Conservation (phyloP, 2,329 filamentous ascomycete species). For the Pyrenophora tritici-repentis region DNA sequence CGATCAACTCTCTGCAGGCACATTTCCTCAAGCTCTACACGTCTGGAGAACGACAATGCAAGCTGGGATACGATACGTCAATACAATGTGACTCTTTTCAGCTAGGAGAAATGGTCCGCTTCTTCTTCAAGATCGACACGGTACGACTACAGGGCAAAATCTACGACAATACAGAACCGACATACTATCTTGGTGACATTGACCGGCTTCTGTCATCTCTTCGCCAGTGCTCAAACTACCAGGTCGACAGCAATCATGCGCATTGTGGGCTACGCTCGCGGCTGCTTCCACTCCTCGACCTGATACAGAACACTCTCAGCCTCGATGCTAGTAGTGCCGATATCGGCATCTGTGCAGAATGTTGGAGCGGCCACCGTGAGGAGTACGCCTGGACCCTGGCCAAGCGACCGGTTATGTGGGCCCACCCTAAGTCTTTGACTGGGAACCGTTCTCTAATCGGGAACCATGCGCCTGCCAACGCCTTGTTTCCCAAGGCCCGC, state of each 20-base stretch:
- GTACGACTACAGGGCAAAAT: constrained; percentile 59
- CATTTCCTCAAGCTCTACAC: constrained; percentile 72
- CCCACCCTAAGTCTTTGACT: constrained; percentile 27
- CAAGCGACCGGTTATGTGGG: constrained; percentile 55
- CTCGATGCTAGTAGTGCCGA: constrained; percentile 42
- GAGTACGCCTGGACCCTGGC: constrained; percentile 52
- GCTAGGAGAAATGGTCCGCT: constrained; percentile 76
- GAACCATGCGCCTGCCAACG: constrained; percentile 22
- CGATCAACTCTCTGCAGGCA: constrained; percentile 69
- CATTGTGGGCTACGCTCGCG: constrained; percentile 73
- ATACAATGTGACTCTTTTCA: constrained; percentile 77
- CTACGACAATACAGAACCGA: constrained; percentile 44
- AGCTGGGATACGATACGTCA: constrained; percentile 74
- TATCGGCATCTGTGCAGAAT: constrained; percentile 53
- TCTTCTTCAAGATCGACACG: constrained; percentile 66
- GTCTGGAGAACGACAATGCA: constrained; percentile 70
- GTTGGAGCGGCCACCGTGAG: constrained; percentile 48
- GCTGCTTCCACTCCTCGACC: constrained; percentile 68
- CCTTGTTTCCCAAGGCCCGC: constrained; percentile 25
- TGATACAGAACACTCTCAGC: constrained; percentile 57
- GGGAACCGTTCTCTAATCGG: constrained; percentile 26
- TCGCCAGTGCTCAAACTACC: constrained; percentile 71
- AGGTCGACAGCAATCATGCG: constrained; percentile 73
- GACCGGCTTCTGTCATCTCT: constrained; percentile 64
- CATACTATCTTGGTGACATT: constrained; percentile 65